phyloP scores from a whole-genome alignment of 345 rosid genomes.

The Dovyalis caffra region DNA sequence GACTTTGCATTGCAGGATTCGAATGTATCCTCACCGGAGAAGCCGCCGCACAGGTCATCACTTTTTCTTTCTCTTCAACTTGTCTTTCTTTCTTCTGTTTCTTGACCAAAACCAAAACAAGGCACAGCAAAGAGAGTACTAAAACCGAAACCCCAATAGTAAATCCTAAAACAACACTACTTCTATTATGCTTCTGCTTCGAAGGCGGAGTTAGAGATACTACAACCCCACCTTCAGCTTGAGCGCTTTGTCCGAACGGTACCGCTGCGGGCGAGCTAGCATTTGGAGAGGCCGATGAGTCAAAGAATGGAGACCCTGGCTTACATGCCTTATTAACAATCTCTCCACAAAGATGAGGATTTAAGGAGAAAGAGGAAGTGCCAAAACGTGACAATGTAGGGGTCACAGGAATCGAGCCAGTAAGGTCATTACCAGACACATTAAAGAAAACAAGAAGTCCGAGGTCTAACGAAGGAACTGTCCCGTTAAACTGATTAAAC shows the following conservation, averaged over 20 bases:
- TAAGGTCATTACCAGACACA: slow-evolving; percentile 74
- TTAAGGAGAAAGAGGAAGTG: slow-evolving; percentile 50
- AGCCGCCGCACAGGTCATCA: background rate
- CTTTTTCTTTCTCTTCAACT: background rate
- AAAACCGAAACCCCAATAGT: slow-evolving; percentile 46
- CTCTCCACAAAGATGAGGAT: slow-evolving; percentile 87
- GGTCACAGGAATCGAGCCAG: slow-evolving; percentile 67
- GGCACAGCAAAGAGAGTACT: slow-evolving; percentile 37
- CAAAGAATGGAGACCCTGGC: slow-evolving; percentile 66
- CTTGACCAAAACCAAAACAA: slow-evolving; percentile 37
- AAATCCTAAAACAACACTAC: slow-evolving; percentile 47
- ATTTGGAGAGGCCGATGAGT: slow-evolving; percentile 22
- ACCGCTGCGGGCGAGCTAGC: slow-evolving; percentile 39
- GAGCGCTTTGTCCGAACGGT: slow-evolving; percentile 65
- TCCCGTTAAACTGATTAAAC: slow-evolving; percentile 60
- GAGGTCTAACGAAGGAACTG: slow-evolving; percentile 74
- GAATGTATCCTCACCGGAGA: background rate
- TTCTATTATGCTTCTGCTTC: slow-evolving; percentile 36
- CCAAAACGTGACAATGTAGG: slow-evolving; percentile 60
- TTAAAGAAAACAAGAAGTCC: slow-evolving; percentile 50
- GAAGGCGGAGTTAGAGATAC: slow-evolving; percentile 40
- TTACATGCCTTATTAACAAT: slow-evolving; percentile 57
- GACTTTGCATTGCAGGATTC: background rate
- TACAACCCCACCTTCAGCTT: slow-evolving; percentile 43
- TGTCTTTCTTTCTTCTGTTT: slow-evolving; percentile 19